Evolutionary conservation across 108 stramenopile species (phyloP).

Genomic region (Fistulifera solaris): DNA sequence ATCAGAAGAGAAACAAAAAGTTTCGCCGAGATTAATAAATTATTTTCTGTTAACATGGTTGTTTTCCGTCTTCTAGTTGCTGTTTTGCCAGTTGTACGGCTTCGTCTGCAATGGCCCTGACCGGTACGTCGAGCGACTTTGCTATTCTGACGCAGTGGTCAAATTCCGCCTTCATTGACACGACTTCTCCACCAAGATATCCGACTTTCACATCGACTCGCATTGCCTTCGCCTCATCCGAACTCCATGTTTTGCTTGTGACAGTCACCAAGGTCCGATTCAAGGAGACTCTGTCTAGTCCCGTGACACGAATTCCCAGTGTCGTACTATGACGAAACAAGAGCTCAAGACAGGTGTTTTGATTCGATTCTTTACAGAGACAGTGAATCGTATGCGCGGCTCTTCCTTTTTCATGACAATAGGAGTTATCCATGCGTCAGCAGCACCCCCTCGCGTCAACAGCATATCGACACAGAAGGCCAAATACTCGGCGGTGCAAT

Average conservation of each 20-base stretch:
- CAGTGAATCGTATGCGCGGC: constrained; percentile 75
- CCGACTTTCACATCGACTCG: constrained; percentile 71
- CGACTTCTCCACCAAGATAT: constrained; percentile 40
- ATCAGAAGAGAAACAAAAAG: constrained; percentile 14
- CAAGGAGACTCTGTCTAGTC: constrained; percentile 64
- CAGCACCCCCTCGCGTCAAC: constrained; percentile 45
- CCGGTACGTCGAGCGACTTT: constrained; percentile 41
- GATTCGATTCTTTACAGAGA: constrained; percentile 34
- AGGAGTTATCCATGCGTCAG: constrained; percentile 82
- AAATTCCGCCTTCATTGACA: constrained; percentile 83
- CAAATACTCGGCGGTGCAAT: constrained; percentile 78
- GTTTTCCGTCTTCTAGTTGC: neutral
- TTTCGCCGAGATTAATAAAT: neutral
- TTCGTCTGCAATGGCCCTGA: constrained; percentile 43
- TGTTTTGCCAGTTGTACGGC: constrained; percentile 21
- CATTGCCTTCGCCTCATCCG: constrained; percentile 25
- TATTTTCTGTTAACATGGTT: too few relatives aligned
- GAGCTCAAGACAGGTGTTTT: constrained; percentile 34
- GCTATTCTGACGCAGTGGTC: constrained; percentile 79
- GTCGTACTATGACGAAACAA: constrained; percentile 86
- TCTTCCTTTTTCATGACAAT: constrained; percentile 94
- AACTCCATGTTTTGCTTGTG: constrained; percentile 23
- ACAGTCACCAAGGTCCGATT: constrained; percentile 47
- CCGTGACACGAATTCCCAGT: constrained; percentile 71
- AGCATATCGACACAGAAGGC: constrained; percentile 63